Percentiles rank a stretch among this genome's conserved stretches.
Conservation (phyloP, 495 filamentous ascomycete genomes). For the Podospora pseudocomata region DNA sequence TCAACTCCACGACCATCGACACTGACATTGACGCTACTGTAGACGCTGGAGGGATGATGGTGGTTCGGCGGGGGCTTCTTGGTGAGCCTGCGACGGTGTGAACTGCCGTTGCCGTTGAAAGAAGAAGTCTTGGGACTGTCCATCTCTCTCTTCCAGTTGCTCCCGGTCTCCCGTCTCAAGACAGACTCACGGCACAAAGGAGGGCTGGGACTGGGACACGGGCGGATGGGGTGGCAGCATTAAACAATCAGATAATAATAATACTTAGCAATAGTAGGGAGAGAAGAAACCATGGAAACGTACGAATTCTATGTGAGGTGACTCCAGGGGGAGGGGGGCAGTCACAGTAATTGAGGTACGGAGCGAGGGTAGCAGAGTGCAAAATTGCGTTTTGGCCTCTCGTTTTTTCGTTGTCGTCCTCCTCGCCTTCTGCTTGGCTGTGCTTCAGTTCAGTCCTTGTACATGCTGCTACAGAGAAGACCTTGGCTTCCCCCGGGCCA, state of each 20-base stretch:
- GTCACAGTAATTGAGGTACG: conserved; percentile 27
- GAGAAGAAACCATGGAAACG: conserved; percentile 19
- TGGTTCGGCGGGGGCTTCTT: conserved; percentile 51
- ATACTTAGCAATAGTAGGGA: conserved; percentile 23
- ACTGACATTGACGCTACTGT: conserved; percentile 33
- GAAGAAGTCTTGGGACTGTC: conserved; percentile 37
- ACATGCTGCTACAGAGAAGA: not conserved
- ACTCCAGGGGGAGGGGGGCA: not conserved
- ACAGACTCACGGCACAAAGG: conserved; percentile 21
- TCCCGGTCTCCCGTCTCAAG: no score
- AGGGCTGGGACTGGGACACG: conserved; percentile 5
- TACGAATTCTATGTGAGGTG: conserved; percentile 8
- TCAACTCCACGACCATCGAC: conserved; percentile 47
- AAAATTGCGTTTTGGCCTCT: conserved; percentile 33
- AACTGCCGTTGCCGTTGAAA: conserved; percentile 28
- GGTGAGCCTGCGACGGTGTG: conserved; percentile 51
- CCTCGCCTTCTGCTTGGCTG: conserved; percentile 17
- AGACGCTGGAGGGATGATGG: conserved; percentile 37
- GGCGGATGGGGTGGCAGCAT: conserved; percentile 16
- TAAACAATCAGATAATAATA: conserved; percentile 29
- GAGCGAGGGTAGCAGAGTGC: conserved; percentile 21
- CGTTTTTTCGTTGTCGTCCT: conserved; percentile 4
- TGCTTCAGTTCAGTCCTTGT: not conserved
- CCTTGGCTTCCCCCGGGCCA: conserved; percentile 5
- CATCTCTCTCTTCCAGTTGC: conserved; percentile 26